phyloP scores from a whole-genome alignment of 1,139 yeast species.

The Keqinozyma sinolaborantium region DNA sequence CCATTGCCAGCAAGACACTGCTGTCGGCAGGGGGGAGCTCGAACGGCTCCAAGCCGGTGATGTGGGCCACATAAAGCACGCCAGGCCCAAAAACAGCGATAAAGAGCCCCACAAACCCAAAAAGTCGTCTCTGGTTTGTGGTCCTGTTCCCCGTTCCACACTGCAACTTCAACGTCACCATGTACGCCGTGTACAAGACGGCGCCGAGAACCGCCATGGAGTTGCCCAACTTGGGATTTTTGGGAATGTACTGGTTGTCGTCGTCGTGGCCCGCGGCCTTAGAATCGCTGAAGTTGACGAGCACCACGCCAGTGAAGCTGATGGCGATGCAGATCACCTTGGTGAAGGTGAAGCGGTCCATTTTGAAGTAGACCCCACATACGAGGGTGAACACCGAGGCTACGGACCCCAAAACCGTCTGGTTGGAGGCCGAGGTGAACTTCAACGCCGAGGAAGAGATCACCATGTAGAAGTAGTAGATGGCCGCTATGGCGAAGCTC shows the following conservation, averaged over 20 bases:
- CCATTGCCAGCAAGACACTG: conserved; percentile 27
- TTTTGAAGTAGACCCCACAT: conserved; percentile 34
- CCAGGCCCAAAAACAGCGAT: conserved; percentile 40
- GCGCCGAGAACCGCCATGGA: conserved; percentile 45
- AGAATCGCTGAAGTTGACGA: conserved; percentile 41
- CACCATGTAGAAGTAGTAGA: conserved; percentile 42
- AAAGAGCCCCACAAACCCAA: conserved; percentile 44
- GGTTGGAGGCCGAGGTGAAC: conserved; percentile 53
- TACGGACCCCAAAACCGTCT: conserved; percentile 49
- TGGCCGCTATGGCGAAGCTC: conserved; percentile 35
- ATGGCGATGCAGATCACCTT: conserved; percentile 42
- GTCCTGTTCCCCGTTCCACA: conserved; percentile 42
- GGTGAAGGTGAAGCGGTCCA: conserved; percentile 40
- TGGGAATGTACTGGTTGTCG: conserved; percentile 27
- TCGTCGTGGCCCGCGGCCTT: conserved; percentile 7
- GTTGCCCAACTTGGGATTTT: conserved; percentile 45
- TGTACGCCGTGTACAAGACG: conserved; percentile 42
- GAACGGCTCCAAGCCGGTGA: conserved; percentile 35
- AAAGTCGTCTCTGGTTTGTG: conserved; percentile 45
- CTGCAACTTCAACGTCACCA: conserved; percentile 39
- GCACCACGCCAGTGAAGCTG: conserved; percentile 45
- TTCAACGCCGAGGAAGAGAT: conserved; percentile 38
- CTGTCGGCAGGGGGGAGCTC: conserved; percentile 39
- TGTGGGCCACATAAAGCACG: conserved; percentile 27
- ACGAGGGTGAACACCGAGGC: conserved; percentile 50